Percentiles rank a stretch among this genome's conserved stretches.
Conservation (phyloP, 192 early-diverging fungal genomes). For the Cladochytrium replicatum region DNA sequence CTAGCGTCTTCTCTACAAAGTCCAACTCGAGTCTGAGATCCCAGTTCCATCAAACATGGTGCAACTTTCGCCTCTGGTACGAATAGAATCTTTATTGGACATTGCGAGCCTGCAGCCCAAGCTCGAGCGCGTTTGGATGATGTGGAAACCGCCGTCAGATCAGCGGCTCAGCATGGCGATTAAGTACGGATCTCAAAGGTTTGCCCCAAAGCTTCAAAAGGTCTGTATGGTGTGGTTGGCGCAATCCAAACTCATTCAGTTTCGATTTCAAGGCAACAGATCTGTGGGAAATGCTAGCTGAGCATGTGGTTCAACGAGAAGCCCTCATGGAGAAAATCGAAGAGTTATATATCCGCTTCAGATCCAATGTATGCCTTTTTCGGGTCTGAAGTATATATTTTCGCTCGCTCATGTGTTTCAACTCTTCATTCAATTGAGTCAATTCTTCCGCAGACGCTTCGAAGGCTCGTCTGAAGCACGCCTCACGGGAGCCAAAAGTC, state of each 20-base stretch:
- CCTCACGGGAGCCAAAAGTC: conserved; percentile 27
- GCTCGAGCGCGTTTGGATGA: conserved; percentile 39
- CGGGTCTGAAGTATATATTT: not conserved
- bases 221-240: conserved; percentile 14
- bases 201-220: conserved; percentile 28
- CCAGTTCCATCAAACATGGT: too few species aligned
- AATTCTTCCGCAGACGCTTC: conserved; percentile 30
- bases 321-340: conserved; percentile 31
- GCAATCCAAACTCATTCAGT: not conserved
- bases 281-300: conserved; percentile 32
- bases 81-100: conserved; percentile 15
- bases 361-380: conserved; percentile 22
- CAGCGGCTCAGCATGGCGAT: conserved; percentile 54
- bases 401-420: not conserved
- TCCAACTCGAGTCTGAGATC: too few species aligned
- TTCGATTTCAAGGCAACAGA: conserved; percentile 26
- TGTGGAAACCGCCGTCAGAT: conserved; percentile 40
- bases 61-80: too few species aligned
- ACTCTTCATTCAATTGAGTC: too few species aligned
- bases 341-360: conserved; percentile 31
- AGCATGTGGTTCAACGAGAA: conserved; percentile 33
- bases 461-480: conserved; percentile 35
- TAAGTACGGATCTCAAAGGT: conserved; percentile 42
- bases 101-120: conserved; percentile 28
- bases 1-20: too few species aligned